These are phyloP conservation scores for Otatea glauca DNA, from an alignment of 176 grass and related monocot genomes.

Conservation along the genomic window DNA sequence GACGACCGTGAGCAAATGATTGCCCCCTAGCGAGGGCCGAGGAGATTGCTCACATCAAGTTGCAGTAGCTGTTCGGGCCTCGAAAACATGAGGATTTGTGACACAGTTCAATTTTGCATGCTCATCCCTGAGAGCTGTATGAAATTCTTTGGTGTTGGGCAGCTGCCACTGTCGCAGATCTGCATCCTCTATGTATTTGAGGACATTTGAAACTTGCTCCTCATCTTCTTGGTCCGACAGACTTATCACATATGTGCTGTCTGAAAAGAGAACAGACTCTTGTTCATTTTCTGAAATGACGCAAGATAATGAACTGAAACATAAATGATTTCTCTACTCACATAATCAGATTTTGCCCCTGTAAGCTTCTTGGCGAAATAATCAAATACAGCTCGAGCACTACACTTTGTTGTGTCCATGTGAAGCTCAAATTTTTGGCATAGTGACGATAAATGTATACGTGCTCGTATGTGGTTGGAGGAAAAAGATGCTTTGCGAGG, in stretches of 20 bases:
- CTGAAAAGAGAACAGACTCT: conserved; percentile 33
- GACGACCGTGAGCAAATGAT: conserved; percentile 40
- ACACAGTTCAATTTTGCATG: conserved; percentile 80
- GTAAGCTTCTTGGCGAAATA: conserved; percentile 68
- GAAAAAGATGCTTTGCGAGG: too few relatives aligned
- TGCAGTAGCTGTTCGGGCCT: conserved; percentile 67
- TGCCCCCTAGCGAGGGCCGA: conserved; percentile 61
- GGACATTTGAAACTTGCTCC: conserved; percentile 51
- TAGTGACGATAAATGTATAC: too few relatives aligned
- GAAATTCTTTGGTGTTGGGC: conserved; percentile 66
- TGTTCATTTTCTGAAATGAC: conserved; percentile 24
- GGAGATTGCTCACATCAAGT: conserved; percentile 65
- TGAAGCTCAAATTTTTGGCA: too few relatives aligned
- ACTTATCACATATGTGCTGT: conserved; percentile 41
- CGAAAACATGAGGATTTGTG: conserved; percentile 80
- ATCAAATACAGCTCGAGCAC: conserved; percentile 66
- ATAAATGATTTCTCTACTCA: conserved; percentile 47
- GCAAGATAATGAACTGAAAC: conserved; percentile 14
- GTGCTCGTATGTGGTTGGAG: too few relatives aligned
- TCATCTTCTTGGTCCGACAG: conserved; percentile 60
- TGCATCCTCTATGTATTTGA: conserved; percentile 81
- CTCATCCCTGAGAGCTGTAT: conserved; percentile 65
- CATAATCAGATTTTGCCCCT: conserved; percentile 20
- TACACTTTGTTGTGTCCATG: conserved; percentile 64
- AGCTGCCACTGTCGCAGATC: conserved; percentile 68